A percentile compares a stretch with the other conserved stretches of the same genome.
These are phyloP conservation scores for Plasmodium gaboni DNA, from an alignment of 169 alveolate species.

Conservation along the genomic window DNA sequence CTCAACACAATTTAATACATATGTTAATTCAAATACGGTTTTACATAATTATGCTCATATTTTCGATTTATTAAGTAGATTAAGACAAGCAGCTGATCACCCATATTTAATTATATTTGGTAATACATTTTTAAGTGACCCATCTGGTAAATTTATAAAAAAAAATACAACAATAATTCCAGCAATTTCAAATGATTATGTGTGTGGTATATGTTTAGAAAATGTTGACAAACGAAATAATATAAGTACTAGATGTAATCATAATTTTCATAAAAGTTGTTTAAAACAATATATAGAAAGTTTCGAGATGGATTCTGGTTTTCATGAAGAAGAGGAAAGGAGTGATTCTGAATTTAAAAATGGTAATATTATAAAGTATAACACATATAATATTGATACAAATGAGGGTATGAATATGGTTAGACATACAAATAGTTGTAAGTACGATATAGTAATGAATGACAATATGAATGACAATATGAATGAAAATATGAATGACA, in stretches of 20 bases:
- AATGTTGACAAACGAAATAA: slow-evolving; percentile 75
- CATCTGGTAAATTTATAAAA: slow-evolving; percentile 76
- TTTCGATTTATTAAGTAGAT: slow-evolving; percentile 90
- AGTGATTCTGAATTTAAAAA: neutral
- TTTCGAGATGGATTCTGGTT: slow-evolving; percentile 81
- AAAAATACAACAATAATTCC: slow-evolving; percentile 71
- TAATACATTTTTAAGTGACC: slow-evolving; percentile 80
- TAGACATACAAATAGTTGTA: slow-evolving; percentile 20
- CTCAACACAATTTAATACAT: slow-evolving; percentile 82
- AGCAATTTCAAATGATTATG: slow-evolving; percentile 78
- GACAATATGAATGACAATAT: neutral
- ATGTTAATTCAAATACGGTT: slow-evolving; percentile 88
- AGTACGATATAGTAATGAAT: neutral
- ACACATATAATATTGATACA: neutral
- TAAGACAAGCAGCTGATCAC: slow-evolving; percentile 94
- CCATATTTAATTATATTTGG: slow-evolving; percentile 92
- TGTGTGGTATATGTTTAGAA: slow-evolving; percentile 87
- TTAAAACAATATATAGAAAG: slow-evolving; percentile 85
- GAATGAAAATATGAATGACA: neutral
- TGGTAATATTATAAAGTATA: neutral
- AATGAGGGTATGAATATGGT: neutral
- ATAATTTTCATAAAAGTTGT: slow-evolving; percentile 89
- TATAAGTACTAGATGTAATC: slow-evolving; percentile 88
- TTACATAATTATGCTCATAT: slow-evolving; percentile 93
- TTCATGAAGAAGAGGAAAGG: neutral